These are phyloP conservation scores for Penicillium samsonianum DNA, from an alignment of 495 filamentous ascomycete genomes.

Conservation along the genomic window DNA sequence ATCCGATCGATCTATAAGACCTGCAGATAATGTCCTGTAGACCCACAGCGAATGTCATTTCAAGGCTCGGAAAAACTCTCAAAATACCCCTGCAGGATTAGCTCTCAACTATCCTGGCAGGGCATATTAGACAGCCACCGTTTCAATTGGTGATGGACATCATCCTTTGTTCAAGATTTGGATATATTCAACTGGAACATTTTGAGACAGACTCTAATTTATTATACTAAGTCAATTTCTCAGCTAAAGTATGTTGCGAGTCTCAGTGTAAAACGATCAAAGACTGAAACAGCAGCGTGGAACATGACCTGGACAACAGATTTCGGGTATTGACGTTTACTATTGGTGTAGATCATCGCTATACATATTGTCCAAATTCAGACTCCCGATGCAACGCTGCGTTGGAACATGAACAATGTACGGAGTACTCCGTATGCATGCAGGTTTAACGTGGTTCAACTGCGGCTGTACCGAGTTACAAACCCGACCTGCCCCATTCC, in stretches of 20 bases:
- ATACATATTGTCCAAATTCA: not conserved
- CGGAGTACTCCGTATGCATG: not conserved
- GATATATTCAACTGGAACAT: slow-evolving; percentile 6
- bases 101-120: slow-evolving; percentile 6
- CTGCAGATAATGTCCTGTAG: slow-evolving; percentile 7
- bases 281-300: slow-evolving; percentile 7
- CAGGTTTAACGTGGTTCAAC: slow-evolving; percentile 10
- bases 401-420: slow-evolving; percentile 6
- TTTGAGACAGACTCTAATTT: not conserved
- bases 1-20: slow-evolving; percentile 13
- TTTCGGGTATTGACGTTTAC: not conserved
- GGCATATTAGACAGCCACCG: slow-evolving; percentile 2
- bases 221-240: not conserved
- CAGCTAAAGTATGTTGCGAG: not conserved
- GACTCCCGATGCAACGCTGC: slow-evolving; percentile 9
- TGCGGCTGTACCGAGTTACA: not conserved
- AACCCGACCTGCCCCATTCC: slow-evolving; percentile 1
- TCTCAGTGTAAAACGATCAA: not conserved
- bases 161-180: not conserved
- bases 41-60: not conserved
- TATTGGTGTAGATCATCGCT: not conserved
- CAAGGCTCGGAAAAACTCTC: not conserved
- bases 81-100: slow-evolving; percentile 8
- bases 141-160: not conserved
- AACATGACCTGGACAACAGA: slow-evolving; percentile 5